A percentile compares a stretch with the other conserved stretches of the same genome.
These are phyloP conservation scores for Diaporthe caulivora DNA, from an alignment of 2,329 filamentous ascomycete species.

Conservation along the genomic window DNA sequence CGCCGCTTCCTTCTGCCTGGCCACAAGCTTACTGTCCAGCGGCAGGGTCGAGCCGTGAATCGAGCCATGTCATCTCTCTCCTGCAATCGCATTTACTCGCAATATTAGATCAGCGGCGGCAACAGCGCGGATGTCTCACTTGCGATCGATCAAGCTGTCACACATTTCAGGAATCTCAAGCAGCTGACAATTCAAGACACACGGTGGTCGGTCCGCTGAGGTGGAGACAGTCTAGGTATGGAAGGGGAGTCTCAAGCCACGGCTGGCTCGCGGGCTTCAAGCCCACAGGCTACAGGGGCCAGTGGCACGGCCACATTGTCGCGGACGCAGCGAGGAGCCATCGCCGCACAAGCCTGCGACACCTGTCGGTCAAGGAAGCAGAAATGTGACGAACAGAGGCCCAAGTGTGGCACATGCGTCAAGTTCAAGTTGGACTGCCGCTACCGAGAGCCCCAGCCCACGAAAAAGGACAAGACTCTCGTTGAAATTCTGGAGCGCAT, in stretches of 20 bases:
- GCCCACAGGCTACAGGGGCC: conserved; percentile 24
- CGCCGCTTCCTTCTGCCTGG: conserved; percentile 2
- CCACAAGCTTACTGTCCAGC: background rate
- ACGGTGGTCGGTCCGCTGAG: background rate
- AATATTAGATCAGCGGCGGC: background rate
- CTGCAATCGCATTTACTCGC: background rate
- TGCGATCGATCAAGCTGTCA: background rate
- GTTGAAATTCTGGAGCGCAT: conserved; percentile 71
- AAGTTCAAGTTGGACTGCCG: conserved; percentile 69
- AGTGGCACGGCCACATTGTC: conserved; percentile 40
- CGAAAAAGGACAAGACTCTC: conserved; percentile 74
- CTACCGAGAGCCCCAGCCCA: conserved; percentile 71
- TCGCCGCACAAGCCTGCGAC: conserved; percentile 69
- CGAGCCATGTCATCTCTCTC: conserved; percentile 13
- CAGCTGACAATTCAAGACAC: conserved; percentile 18
- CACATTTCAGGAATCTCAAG: background rate
- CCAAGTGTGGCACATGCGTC: conserved; percentile 71
- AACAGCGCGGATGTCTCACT: conserved; percentile 27
- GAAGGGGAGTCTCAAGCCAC: conserved; percentile 7
- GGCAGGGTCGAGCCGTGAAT: conserved; percentile 18
- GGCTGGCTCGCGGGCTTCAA: conserved; percentile 22
- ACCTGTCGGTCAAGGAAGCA: conserved; percentile 72
- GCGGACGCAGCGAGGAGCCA: conserved; percentile 59
- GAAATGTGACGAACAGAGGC: conserved; percentile 73
- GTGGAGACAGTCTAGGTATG: conserved; percentile 14